Base-by-base conservation (phyloP, 306 rosid genomes). In the Acacia acuminata region DNA sequence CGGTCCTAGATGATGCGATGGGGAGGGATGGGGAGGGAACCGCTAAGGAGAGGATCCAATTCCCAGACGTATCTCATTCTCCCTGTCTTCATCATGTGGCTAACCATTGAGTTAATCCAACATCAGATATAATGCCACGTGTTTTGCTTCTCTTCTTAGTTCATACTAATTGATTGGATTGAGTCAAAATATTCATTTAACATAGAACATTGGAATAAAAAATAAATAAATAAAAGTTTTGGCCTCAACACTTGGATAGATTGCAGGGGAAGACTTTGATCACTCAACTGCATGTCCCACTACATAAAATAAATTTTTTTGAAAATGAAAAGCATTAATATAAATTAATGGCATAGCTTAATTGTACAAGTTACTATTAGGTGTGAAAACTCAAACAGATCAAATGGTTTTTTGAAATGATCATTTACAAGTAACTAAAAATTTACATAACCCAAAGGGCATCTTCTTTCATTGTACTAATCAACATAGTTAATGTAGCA, bases 381-480 rank as follows among this genome's bases (percentile, higher is more conserved):
- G 8, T 38, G 42, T 38, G 42, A 38, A 38, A 0, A 5, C 8
- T 38, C 8, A 6, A 38, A 36, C 8, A 5, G 8, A 36, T 36
- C 8, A 36, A 36, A 38, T 38, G 42, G 19, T 48, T 14, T 14
- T 53, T 7, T 12, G 24, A 53, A 53, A 53, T 53, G 61, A 53
- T 6, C 7, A 14, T 63, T 12, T 14, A 27, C 40, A 14, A 30
- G 14, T 34, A 34, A 66, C 20, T 0, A 16, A 32, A 34, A 38
- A 38, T 38, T 38, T 48, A 56, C 67, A 81, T 53, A 69, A 50
- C 44, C 45, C 70, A 87, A 30, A 45, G 12, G 30, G 30, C 65
- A 27, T 84, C 80, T 70, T 86, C 91, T 75, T 88, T 90, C 90
- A 90, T 88, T 50, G 84, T 58, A 51, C 84, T 63, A 51, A 74